Percentiles rank a stretch among this genome's conserved stretches.
phyloP scores from a whole-genome alignment of 257 asterid genomes.

The Apocynum venetum region DNA sequence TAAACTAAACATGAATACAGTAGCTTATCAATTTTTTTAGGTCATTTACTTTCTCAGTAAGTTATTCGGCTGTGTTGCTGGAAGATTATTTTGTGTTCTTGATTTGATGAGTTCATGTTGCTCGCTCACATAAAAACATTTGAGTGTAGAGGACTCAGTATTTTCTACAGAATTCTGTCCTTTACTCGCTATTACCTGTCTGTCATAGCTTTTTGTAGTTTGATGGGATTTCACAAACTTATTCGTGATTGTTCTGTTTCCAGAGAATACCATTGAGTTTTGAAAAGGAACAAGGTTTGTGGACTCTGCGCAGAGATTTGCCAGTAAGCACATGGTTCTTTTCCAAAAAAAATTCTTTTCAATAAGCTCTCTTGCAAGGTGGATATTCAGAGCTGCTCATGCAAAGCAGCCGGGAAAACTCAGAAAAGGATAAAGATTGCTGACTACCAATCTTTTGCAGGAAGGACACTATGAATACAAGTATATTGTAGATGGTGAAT shows the following conservation, averaged over 20 bases:
- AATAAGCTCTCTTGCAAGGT: not conserved
- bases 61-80: not conserved
- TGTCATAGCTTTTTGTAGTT: constrained; percentile 6
- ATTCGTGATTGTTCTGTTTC: constrained; percentile 15
- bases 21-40: not conserved
- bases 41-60: not conserved
- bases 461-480: constrained; percentile 93
- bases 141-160: not conserved
- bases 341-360: not conserved
- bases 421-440: not conserved
- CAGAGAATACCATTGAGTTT: constrained; percentile 70
- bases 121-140: not conserved
- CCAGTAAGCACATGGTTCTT: constrained; percentile 48
- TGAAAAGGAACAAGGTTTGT: constrained; percentile 44
- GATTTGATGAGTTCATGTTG: not conserved
- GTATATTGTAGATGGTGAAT: constrained; percentile 75
- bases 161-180: not conserved
- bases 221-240: constrained; percentile 12
- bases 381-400: not conserved
- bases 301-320: constrained; percentile 69
- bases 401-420: not conserved
- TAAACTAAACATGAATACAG: not conserved
- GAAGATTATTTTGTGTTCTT: not conserved
- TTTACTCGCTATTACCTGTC: not conserved
- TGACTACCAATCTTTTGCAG: constrained; percentile 33